Conservation (phyloP, 805 yeast species). For the Lipomyces orientalis region DNA sequence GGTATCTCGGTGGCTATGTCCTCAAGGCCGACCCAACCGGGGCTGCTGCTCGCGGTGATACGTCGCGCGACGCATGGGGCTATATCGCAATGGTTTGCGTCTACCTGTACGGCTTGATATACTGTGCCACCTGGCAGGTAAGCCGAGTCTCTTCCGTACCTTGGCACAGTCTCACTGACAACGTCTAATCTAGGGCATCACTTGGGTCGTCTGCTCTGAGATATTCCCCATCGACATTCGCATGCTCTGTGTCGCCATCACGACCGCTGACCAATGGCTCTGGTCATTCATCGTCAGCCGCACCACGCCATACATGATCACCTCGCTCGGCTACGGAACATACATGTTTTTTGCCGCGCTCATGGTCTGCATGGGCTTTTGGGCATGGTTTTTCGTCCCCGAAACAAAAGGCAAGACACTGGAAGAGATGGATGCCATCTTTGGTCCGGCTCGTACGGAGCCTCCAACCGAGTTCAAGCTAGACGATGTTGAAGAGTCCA, state of each 20-base stretch:
- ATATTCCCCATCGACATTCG: slow-evolving; percentile 67
- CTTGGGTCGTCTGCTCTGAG: slow-evolving; percentile 71
- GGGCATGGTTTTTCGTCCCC: slow-evolving; percentile 59
- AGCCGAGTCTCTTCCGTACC: background rate
- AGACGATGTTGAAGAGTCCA: background rate
- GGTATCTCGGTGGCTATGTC: slow-evolving; percentile 31
- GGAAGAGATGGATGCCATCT: slow-evolving; percentile 83
- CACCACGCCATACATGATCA: slow-evolving; percentile 56
- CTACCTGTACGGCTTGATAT: slow-evolving; percentile 2
- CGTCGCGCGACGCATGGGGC: slow-evolving; percentile 4
- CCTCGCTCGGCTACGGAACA: slow-evolving; percentile 34
- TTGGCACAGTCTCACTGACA: background rate
- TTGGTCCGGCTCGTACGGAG: slow-evolving; percentile 7
- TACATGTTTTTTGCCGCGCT: slow-evolving; percentile 39
- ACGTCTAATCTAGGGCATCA: slow-evolving; percentile 22
- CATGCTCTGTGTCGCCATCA: slow-evolving; percentile 65
- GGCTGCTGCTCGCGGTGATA: slow-evolving; percentile 8
- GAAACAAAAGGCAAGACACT: slow-evolving; percentile 73
- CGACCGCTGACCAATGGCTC: slow-evolving; percentile 73
- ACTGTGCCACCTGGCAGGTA: slow-evolving; percentile 2
- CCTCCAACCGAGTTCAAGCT: background rate
- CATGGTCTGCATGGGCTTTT: slow-evolving; percentile 46
- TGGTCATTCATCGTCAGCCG: slow-evolving; percentile 51
- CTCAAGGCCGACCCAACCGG: slow-evolving; percentile 2
- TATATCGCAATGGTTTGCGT: background rate